Conservation (phyloP, 306 rosid genomes). For the Chamaecrista fasciculata region DNA sequence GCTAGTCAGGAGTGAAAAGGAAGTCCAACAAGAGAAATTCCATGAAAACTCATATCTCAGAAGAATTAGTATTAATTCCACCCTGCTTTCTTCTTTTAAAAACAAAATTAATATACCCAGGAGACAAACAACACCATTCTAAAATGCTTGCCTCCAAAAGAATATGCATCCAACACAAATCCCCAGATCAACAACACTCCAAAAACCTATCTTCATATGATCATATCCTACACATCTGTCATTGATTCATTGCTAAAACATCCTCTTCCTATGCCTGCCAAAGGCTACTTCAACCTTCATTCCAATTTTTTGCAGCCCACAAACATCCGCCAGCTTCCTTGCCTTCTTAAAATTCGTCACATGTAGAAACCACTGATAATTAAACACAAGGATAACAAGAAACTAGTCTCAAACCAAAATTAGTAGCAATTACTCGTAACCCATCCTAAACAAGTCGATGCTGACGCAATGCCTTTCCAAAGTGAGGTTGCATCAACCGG, state of each 20-base stretch:
- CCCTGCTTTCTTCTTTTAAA: constrained; percentile 38
- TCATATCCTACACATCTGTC: constrained; percentile 50
- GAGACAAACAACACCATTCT: constrained; percentile 46
- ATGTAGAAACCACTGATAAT: constrained; percentile 32
- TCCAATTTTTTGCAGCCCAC: constrained; percentile 35
- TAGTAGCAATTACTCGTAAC: constrained; percentile 33
- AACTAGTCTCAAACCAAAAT: constrained; percentile 40
- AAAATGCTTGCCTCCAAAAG: constrained; percentile 76
- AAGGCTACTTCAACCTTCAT: constrained; percentile 30
- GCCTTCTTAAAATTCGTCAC: constrained; percentile 34
- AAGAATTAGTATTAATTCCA: constrained; percentile 45
- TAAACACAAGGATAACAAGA: constrained; percentile 43
- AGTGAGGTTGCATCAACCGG: constrained; percentile 98
- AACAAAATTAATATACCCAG: constrained; percentile 67
- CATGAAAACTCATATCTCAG: constrained; percentile 45
- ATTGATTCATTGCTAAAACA: constrained; percentile 41
- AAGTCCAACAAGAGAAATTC: constrained; percentile 35
- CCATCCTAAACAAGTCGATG: constrained; percentile 70
- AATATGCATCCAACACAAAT: constrained; percentile 56
- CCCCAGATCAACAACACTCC: constrained; percentile 52
- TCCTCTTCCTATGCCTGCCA: constrained; percentile 44
- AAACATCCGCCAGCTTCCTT: constrained; percentile 38
- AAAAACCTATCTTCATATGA: constrained; percentile 56
- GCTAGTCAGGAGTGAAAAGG: constrained; percentile 35
- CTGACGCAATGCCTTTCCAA: constrained; percentile 91